Evolutionary conservation across 345 rosid species (phyloP).

Genomic region (Conringia planisiliqua): DNA sequence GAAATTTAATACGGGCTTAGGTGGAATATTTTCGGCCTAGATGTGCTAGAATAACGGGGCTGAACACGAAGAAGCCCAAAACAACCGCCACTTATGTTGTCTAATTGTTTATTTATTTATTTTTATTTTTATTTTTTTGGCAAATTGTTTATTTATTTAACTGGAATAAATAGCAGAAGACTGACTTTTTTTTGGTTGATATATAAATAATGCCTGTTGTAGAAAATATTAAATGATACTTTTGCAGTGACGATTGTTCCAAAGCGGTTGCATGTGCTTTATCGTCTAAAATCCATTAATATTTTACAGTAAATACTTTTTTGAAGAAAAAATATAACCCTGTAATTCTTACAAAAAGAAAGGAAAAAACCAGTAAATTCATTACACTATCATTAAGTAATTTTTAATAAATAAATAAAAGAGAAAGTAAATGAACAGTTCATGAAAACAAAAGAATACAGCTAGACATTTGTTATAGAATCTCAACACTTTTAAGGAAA

Average conservation of each 20-base stretch:
- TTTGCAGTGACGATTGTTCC: conserved; percentile 25
- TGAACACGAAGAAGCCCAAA: not conserved
- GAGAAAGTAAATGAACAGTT: conserved; percentile 8
- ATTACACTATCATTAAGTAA: not conserved
- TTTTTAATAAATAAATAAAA: not conserved
- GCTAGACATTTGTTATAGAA: conserved; percentile 28
- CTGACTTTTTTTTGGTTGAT: not conserved
- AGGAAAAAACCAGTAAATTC: not conserved
- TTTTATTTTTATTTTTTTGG: too few species aligned
- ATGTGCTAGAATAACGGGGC: not conserved
- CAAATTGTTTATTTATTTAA: too few species aligned
- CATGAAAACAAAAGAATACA: conserved; percentile 16
- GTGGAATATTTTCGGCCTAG: not conserved
- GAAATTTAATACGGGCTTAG: not conserved
- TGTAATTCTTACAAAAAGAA: not conserved
- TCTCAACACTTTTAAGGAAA: conserved; percentile 5
- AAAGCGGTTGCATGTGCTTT: conserved; percentile 16
- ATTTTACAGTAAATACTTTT: not conserved
- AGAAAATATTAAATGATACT: conserved; percentile 14
- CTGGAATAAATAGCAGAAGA: not conserved
- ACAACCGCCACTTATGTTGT: not conserved
- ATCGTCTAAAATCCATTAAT: not conserved
- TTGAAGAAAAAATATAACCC: not conserved
- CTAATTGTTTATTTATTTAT: too few species aligned
- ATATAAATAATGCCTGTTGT: not conserved